phyloP scores from a whole-genome alignment of 2,329 filamentous ascomycete species.

The Sarocladium strictum region DNA sequence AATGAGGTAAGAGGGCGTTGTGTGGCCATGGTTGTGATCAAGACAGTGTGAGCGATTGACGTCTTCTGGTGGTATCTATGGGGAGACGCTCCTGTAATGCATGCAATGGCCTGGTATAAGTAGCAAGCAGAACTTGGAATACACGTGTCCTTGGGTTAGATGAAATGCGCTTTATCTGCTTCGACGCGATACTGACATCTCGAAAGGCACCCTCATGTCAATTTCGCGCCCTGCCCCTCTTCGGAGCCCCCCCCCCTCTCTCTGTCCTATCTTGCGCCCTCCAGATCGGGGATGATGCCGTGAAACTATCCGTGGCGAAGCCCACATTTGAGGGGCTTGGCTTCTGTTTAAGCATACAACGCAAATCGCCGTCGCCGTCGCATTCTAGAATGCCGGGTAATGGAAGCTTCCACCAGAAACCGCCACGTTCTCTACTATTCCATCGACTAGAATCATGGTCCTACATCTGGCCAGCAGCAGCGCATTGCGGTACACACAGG shows the following conservation, averaged over 20 bases:
- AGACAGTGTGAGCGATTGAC: neutral
- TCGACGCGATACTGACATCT: neutral
- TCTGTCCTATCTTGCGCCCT: neutral
- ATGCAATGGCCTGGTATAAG: too few relatives aligned
- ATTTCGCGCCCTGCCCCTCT: neutral
- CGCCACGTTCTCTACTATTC: too few relatives aligned
- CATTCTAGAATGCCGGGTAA: too few relatives aligned
- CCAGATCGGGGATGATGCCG: neutral
- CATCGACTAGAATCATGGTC: too few relatives aligned
- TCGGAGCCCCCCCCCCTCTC: neutral
- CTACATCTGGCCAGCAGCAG: too few relatives aligned
- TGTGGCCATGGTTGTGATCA: conserved; percentile 11
- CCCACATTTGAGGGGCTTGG: neutral
- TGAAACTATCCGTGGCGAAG: neutral
- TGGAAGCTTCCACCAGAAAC: too few relatives aligned
- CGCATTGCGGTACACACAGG: too few relatives aligned
- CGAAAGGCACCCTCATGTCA: neutral
- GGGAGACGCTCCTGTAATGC: too few relatives aligned
- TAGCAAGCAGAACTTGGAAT: too few relatives aligned
- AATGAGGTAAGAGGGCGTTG: conserved; percentile 21
- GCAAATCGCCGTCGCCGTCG: neutral
- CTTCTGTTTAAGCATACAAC: neutral
- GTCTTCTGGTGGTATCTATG: neutral
- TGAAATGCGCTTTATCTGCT: too few relatives aligned
- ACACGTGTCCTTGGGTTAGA: too few relatives aligned